phyloP scores from a whole-genome alignment of 129 eudicot genomes.

The Flaveria brownii region DNA sequence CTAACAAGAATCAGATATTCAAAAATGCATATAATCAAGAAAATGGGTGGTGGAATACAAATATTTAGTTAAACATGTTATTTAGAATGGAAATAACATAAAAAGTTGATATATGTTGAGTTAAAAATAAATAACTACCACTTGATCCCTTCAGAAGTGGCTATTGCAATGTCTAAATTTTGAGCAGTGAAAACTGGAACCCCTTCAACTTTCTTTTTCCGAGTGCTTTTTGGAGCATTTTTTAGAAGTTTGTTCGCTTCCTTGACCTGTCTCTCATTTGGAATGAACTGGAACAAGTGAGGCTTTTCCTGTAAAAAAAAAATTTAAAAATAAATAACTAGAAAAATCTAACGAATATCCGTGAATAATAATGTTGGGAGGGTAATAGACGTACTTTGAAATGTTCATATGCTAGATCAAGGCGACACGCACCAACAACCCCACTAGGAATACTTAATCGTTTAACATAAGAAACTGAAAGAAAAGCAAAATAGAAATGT shows the following conservation, averaged over 20 bases:
- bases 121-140: slow-evolving; percentile 45
- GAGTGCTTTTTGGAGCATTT: slow-evolving; percentile 42
- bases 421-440: slow-evolving; percentile 95
- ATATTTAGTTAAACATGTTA: background rate
- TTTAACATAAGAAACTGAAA: slow-evolving; percentile 84
- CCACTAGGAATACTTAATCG: slow-evolving; percentile 83
- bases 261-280: slow-evolving; percentile 85
- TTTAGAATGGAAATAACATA: slow-evolving; percentile 2
- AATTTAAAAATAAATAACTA: background rate
- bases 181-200: slow-evolving; percentile 96
- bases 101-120: background rate
- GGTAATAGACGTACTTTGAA: slow-evolving; percentile 57
- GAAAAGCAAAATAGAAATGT: slow-evolving; percentile 21
- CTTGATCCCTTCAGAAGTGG: slow-evolving; percentile 78
- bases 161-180: slow-evolving; percentile 86
- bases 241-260: slow-evolving; percentile 87
- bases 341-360: background rate
- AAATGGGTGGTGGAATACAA: background rate
- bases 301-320: slow-evolving; percentile 66
- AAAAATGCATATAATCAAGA: slow-evolving; percentile 3
- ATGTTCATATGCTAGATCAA: slow-evolving; percentile 89
- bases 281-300: slow-evolving; percentile 78
- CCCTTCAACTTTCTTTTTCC: slow-evolving; percentile 64
- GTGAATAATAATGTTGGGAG: slow-evolving; percentile 3
- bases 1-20: slow-evolving; percentile 35